These are phyloP conservation scores for Suillus brevipes DNA, from an alignment of 768 basidiomycete genomes.

Conservation along the genomic window DNA sequence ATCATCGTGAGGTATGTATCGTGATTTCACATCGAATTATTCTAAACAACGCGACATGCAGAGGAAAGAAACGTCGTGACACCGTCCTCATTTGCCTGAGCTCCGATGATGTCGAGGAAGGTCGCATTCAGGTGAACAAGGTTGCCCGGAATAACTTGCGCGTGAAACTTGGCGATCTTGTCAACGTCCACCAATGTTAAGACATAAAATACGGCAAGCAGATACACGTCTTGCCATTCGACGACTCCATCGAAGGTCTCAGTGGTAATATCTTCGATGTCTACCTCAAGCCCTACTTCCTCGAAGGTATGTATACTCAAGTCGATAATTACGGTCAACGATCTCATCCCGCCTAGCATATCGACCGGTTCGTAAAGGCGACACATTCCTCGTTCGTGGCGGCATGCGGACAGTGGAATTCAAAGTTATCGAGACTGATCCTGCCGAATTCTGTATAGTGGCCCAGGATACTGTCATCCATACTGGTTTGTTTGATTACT, in stretches of 20 bases:
- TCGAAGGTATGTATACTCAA: slow-evolving; percentile 64
- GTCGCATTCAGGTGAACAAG: slow-evolving; percentile 98
- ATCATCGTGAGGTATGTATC: slow-evolving; percentile 82
- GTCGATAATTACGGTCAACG: background rate
- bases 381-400: slow-evolving; percentile 98
- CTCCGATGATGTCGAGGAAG: slow-evolving; percentile 96
- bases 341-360: slow-evolving; percentile 54
- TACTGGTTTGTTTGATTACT: slow-evolving; percentile 50
- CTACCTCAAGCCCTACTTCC: slow-evolving; percentile 98
- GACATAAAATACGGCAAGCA: slow-evolving; percentile 99
- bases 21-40: background rate
- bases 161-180: slow-evolving; percentile 95
- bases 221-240: slow-evolving; percentile 94
- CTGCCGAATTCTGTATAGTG: slow-evolving; percentile 97
- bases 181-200: slow-evolving; percentile 92
- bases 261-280: slow-evolving; percentile 99
- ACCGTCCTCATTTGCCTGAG: slow-evolving; percentile 96
- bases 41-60: slow-evolving; percentile 29
- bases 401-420: slow-evolving; percentile 99
- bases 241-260: slow-evolving; percentile 96
- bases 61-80: slow-evolving; percentile 96
- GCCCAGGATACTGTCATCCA: slow-evolving; percentile 99
- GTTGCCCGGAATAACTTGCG: slow-evolving; percentile 99
- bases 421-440: slow-evolving; percentile 98
- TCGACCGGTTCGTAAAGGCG: slow-evolving; percentile 93